phyloP scores from a whole-genome alignment of 2,329 filamentous ascomycete genomes.

The Hypoxylon sp. region DNA sequence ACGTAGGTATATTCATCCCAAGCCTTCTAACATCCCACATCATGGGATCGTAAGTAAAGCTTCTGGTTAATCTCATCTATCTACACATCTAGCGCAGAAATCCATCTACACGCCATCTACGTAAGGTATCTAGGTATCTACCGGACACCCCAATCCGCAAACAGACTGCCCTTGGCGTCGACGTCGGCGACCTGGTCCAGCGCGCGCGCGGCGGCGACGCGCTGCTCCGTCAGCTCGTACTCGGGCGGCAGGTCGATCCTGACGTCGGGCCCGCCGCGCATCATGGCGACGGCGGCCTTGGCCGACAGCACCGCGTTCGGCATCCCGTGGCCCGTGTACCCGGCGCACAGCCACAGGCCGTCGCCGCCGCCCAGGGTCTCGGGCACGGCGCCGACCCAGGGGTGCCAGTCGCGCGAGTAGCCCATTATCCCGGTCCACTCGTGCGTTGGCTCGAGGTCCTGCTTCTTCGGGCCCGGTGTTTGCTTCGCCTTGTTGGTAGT shows the following conservation, averaged over 20 bases:
- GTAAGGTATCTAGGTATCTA: neutral
- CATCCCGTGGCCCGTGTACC: constrained; percentile 83
- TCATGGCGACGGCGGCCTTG: constrained; percentile 71
- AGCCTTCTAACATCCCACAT: neutral
- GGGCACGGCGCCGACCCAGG: constrained; percentile 79
- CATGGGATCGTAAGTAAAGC: neutral
- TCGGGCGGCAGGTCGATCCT: constrained; percentile 59
- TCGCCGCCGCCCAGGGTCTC: constrained; percentile 61
- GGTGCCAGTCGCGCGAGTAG: constrained; percentile 73
- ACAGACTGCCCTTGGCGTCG: constrained; percentile 42
- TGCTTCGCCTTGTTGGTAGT: constrained; percentile 2
- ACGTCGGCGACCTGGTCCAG: constrained; percentile 32
- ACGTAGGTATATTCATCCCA: neutral
- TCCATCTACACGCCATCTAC: neutral
- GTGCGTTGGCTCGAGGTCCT: constrained; percentile 64
- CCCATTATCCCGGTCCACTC: constrained; percentile 89
- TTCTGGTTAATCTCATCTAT: neutral
- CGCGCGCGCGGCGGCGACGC: constrained; percentile 44
- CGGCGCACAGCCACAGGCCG: constrained; percentile 73
- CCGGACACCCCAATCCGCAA: constrained; percentile 28
- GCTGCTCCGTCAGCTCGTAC: constrained; percentile 55
- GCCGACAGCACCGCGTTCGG: constrained; percentile 77
- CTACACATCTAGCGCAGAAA: neutral
- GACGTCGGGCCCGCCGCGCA: constrained; percentile 57
- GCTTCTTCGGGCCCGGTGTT: constrained; percentile 46